phyloP scores from a whole-genome alignment of 495 filamentous ascomycete species.

The Neurospora africana region DNA sequence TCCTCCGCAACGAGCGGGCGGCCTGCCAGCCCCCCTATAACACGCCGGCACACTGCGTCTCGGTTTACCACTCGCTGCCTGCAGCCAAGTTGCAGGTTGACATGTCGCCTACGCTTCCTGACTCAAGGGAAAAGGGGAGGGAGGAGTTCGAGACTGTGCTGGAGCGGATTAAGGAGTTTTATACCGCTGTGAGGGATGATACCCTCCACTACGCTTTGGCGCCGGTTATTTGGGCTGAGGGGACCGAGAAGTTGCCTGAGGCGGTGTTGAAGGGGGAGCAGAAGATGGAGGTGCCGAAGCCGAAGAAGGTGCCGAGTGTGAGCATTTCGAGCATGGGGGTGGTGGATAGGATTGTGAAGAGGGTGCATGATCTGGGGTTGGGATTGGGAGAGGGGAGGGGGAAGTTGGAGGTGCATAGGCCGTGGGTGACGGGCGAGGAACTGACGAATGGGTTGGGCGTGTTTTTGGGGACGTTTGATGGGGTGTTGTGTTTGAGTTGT shows the following conservation, averaged over 20 bases:
- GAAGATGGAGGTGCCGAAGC: constrained; percentile 18
- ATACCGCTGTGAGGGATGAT: constrained; percentile 1
- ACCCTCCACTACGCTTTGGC: constrained; percentile 3
- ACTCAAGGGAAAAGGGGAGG: not conserved
- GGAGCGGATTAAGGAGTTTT: not conserved
- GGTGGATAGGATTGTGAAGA: constrained; percentile 19
- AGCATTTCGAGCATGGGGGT: constrained; percentile 32
- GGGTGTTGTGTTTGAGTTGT: constrained; percentile 21
- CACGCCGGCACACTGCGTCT: constrained; percentile 14
- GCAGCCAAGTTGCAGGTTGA: constrained; percentile 9
- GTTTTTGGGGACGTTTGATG: constrained; percentile 29
- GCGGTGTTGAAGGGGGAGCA: not conserved
- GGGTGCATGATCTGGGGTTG: not conserved
- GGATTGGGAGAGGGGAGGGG: constrained; percentile 5
- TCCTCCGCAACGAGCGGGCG: constrained; percentile 21
- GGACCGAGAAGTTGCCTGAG: too few species aligned
- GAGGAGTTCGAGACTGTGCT: constrained; percentile 7
- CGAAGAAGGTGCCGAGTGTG: constrained; percentile 20
- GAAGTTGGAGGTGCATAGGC: constrained; percentile 18
- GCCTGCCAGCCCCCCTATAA: constrained; percentile 18
- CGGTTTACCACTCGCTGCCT: constrained; percentile 24
- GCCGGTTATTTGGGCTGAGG: constrained; percentile 18
- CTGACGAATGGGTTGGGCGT: constrained; percentile 27
- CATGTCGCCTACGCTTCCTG: not conserved
- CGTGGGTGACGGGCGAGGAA: constrained; percentile 34